Evolutionary conservation across 2,329 filamentous ascomycete genomes (phyloP).

Genomic region (Thermomyces lanuginosus): DNA sequence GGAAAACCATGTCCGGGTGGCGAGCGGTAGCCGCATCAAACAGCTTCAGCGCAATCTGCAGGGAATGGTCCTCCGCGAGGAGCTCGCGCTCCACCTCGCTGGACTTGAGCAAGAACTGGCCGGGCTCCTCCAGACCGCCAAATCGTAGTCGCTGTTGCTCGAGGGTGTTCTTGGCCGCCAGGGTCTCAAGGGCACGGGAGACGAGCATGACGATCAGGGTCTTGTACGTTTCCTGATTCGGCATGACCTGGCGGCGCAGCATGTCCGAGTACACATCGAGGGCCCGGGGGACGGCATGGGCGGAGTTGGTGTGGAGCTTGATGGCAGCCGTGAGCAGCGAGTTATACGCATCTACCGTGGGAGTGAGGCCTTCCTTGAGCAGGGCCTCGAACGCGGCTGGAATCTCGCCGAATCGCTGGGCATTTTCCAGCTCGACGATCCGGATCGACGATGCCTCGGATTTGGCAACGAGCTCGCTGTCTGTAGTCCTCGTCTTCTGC

Average conservation of each 20-base stretch:
- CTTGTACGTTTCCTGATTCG: conserved; percentile 73
- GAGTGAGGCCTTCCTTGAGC: conserved; percentile 64
- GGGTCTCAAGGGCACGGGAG: conserved; percentile 62
- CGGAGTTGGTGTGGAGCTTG: conserved; percentile 59
- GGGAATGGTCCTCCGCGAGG: conserved; percentile 69
- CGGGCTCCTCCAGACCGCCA: conserved; percentile 67
- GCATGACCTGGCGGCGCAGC: conserved; percentile 67
- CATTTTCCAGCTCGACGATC: conserved; percentile 55
- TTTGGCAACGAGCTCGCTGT: no score
- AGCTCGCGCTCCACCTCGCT: conserved; percentile 78
- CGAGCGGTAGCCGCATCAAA: conserved; percentile 60
- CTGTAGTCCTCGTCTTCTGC: no score
- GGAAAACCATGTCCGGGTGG: conserved; percentile 46
- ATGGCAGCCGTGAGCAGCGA: conserved; percentile 73
- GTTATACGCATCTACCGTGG: conserved; percentile 79
- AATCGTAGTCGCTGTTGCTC: conserved; percentile 73
- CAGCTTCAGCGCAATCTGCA: conserved; percentile 69
- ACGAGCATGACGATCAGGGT: conserved; percentile 73
- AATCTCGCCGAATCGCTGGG: conserved; percentile 68
- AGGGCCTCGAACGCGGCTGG: conserved; percentile 82
- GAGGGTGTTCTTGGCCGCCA: conserved; percentile 52
- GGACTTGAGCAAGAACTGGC: conserved; percentile 76
- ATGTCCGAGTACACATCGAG: conserved; percentile 94
- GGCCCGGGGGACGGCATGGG: conserved; percentile 75
- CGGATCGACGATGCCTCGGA: conserved; percentile 60